Evolutionary conservation across 257 asterid species (phyloP).

Genomic region (Gynochthodes officinalis): DNA sequence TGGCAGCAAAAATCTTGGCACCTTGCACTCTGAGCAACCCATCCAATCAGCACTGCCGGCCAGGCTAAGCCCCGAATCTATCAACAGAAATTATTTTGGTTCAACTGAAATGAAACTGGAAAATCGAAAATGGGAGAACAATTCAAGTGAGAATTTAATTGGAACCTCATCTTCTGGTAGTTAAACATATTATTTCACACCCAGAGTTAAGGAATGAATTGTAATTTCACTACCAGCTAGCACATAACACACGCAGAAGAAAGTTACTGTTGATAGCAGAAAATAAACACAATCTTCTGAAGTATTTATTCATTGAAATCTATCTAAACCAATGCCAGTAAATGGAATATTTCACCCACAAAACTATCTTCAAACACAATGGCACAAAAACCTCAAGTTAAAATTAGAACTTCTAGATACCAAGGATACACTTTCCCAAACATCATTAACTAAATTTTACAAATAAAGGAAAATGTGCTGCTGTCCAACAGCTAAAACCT

Average conservation of each 20-base stretch:
- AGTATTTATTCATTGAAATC: not conserved
- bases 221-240: not conserved
- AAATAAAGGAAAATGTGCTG: not conserved
- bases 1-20: constrained; percentile 22
- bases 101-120: constrained; percentile 14
- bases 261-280: not conserved
- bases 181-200: not conserved
- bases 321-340: not conserved
- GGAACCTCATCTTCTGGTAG: not conserved
- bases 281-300: not conserved
- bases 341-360: not conserved
- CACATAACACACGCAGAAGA: too few species aligned
- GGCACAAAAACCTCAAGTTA: not conserved
- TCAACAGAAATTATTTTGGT: constrained; percentile 21
- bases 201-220: not conserved
- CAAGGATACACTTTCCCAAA: not conserved
- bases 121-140: not conserved
- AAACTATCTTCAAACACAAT: not conserved
- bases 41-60: constrained; percentile 95
- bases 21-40: constrained; percentile 99
- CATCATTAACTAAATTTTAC: constrained; percentile 3
- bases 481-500: not conserved
- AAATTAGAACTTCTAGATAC: not conserved
- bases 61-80: constrained; percentile 97
- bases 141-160: not conserved